phyloP scores from a whole-genome alignment of 306 rosid species.

The Oemleria cerasiformis region DNA sequence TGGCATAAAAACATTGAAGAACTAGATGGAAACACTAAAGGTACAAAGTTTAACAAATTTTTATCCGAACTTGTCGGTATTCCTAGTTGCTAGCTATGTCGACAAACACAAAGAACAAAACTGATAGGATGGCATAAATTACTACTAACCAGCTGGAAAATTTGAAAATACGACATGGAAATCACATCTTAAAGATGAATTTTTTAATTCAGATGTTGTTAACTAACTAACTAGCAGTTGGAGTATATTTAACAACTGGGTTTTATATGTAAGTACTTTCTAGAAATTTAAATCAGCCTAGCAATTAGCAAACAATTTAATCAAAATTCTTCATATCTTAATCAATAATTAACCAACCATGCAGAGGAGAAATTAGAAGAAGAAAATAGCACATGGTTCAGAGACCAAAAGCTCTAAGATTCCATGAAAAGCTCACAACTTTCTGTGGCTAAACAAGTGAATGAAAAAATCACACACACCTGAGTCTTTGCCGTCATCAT shows the following conservation, averaged over 20 bases:
- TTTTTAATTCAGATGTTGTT: neutral
- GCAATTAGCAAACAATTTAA: neutral
- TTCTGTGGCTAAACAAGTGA: neutral
- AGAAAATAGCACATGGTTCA: neutral
- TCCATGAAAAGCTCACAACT: neutral
- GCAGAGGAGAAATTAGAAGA: neutral
- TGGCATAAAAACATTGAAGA: neutral
- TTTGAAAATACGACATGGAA: neutral
- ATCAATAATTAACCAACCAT: slow-evolving; percentile 7
- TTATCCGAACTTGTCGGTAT: neutral
- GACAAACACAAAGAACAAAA: neutral
- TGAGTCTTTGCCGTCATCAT: slow-evolving; percentile 47
- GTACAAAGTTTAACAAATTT: neutral
- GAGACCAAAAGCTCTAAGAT: neutral
- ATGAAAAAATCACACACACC: slow-evolving; percentile 32
- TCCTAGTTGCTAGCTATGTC: neutral
- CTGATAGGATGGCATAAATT: neutral
- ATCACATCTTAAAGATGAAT: neutral
- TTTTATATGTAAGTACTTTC: neutral
- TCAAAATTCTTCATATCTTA: slow-evolving; percentile 9
- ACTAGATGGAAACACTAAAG: neutral
- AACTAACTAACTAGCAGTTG: neutral
- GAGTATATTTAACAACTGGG: no score
- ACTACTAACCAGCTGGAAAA: neutral
- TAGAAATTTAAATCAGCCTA: slow-evolving; percentile 5